A percentile compares a stretch with the other conserved stretches of the same genome.
These are phyloP conservation scores for Oidiodendron maius DNA, from an alignment of 495 filamentous ascomycete genomes.

Conservation along the genomic window DNA sequence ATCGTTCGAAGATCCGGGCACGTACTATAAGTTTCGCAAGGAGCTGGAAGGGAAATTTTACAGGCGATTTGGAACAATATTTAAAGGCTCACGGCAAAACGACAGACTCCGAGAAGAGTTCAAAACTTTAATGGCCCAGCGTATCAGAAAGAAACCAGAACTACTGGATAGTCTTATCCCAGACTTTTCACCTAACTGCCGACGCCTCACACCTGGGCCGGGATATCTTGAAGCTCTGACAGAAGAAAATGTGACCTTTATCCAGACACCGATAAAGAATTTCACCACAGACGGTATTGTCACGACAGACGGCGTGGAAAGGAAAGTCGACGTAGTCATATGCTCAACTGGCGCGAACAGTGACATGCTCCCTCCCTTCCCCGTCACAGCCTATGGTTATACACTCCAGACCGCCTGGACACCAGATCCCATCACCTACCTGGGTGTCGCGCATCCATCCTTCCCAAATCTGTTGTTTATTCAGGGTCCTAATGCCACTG, in stretches of 20 bases:
- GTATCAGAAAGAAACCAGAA: conserved; percentile 40
- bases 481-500: conserved; percentile 42
- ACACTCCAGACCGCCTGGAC: conserved; percentile 39
- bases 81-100: conserved; percentile 46
- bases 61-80: conserved; percentile 29
- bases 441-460: conserved; percentile 43
- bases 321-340: conserved; percentile 39
- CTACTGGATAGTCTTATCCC: conserved; percentile 44
- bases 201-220: conserved; percentile 51
- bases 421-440: conserved; percentile 44
- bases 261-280: conserved; percentile 38
- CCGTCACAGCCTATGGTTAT: conserved; percentile 37
- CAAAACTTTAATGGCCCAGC: conserved; percentile 40
- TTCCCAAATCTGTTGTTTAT: conserved; percentile 53
- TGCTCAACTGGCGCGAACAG: conserved; percentile 50
- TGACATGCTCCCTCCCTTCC: conserved; percentile 44
- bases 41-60: conserved; percentile 37
- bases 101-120: conserved; percentile 41
- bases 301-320: conserved; percentile 20
- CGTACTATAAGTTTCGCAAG: conserved; percentile 44
- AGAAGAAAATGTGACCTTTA: conserved; percentile 45
- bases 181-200: conserved; percentile 51
- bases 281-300: conserved; percentile 40
- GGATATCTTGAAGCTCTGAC: conserved; percentile 53
- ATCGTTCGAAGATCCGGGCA: conserved; percentile 33